Percentiles rank a stretch among this genome's conserved stretches.
Conservation (phyloP, 2,329 filamentous ascomycete genomes). For the Alternaria sp. region DNA sequence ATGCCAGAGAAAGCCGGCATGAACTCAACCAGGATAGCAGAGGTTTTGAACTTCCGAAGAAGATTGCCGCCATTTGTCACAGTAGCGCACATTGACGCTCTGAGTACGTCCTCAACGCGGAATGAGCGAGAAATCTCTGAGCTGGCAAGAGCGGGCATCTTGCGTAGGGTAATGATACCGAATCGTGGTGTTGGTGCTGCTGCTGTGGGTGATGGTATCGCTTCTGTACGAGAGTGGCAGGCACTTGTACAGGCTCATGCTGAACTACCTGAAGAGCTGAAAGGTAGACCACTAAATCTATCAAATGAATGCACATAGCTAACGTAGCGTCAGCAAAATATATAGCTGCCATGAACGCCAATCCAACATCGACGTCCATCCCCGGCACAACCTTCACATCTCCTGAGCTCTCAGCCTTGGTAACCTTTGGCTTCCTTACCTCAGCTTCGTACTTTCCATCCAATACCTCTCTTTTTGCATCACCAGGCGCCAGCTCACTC, state of each 20-base stretch:
- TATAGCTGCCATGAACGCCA: conserved; percentile 58
- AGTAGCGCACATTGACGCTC: conserved; percentile 70
- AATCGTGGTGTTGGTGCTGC: conserved; percentile 65
- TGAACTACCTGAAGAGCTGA: conserved; percentile 32
- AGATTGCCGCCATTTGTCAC: conserved; percentile 71
- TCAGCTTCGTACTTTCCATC: conserved; percentile 45
- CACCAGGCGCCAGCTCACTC: conserved; percentile 55
- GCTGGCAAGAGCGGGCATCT: conserved; percentile 63
- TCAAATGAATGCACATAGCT: background rate
- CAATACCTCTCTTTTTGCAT: conserved; percentile 51
- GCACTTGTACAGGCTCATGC: conserved; percentile 36
- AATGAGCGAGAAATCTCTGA: conserved; percentile 73
- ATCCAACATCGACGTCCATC: conserved; percentile 59
- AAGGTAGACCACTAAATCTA: conserved; percentile 45
- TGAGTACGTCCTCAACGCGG: conserved; percentile 68
- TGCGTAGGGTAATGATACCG: conserved; percentile 71
- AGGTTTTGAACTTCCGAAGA: conserved; percentile 68
- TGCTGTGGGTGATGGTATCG: conserved; percentile 70
- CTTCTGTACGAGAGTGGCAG: conserved; percentile 63
- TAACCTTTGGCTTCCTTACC: conserved; percentile 73
- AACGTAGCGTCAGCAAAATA: conserved; percentile 56
- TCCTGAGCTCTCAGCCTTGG: conserved; percentile 64
- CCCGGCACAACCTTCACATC: conserved; percentile 53
- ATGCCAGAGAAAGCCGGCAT: conserved; percentile 69
- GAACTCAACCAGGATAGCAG: conserved; percentile 68